Percentiles rank a stretch among this genome's conserved stretches.
phyloP scores from a whole-genome alignment of 208 protist species.

The Acanthamoeba castellanii region DNA sequence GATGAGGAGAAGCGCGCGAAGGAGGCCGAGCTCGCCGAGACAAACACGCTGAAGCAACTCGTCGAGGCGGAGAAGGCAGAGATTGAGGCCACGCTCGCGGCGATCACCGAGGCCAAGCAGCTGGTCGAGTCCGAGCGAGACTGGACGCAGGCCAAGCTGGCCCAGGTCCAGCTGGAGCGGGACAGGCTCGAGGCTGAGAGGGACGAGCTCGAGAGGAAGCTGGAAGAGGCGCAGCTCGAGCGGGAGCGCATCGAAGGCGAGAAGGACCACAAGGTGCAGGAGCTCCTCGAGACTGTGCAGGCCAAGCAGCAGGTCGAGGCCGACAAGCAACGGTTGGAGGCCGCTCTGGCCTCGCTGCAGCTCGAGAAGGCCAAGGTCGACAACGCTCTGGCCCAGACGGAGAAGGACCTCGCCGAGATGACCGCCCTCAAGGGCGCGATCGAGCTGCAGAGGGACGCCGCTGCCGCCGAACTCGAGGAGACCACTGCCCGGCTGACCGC shows the following conservation, averaged over 20 bases:
- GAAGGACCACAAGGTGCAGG: neutral
- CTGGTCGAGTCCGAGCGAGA: neutral
- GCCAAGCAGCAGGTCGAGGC: neutral
- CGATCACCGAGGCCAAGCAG: neutral
- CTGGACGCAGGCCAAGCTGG: neutral
- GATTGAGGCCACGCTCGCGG: neutral
- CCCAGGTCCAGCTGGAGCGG: neutral
- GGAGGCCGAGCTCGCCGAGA: conserved; percentile 26
- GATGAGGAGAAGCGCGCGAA: neutral
- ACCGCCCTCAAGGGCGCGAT: neutral
- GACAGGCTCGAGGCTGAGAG: neutral
- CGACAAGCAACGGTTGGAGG: neutral
- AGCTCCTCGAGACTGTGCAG: neutral
- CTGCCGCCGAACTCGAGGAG: neutral
- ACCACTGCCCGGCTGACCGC: neutral
- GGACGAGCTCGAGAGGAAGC: neutral
- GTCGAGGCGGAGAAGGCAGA: neutral
- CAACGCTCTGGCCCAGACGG: neutral
- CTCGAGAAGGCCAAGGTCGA: conserved; percentile 36
- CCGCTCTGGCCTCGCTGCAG: neutral
- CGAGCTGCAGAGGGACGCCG: neutral
- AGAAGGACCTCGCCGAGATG: neutral
- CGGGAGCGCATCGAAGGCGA: neutral
- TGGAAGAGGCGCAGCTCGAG: neutral
- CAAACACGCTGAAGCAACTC: neutral